phyloP scores from a whole-genome alignment of 2,329 filamentous ascomycete species.

The Monosporascus sp. region DNA sequence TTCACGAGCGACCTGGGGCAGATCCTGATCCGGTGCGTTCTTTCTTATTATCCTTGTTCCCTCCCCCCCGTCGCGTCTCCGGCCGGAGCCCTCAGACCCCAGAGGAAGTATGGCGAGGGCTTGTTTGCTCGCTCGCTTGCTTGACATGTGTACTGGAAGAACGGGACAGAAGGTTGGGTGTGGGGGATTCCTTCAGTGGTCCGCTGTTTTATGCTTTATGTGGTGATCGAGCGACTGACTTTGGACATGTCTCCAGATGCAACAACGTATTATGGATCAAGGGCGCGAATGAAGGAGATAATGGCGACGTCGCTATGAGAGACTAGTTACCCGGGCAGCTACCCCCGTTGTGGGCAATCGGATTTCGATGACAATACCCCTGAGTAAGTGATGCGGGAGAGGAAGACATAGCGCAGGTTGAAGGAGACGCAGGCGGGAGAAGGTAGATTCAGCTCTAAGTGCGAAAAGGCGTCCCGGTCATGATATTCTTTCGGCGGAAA shows the following conservation, averaged over 20 bases:
- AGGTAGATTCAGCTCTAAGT: background rate
- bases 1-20: conserved; percentile 79
- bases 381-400: background rate
- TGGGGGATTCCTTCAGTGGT: background rate
- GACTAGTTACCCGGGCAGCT: conserved; percentile 27
- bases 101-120: background rate
- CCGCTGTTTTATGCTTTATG: background rate
- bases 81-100: too few species aligned
- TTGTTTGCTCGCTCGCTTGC: too few species aligned
- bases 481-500: background rate
- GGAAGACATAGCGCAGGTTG: background rate
- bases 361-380: background rate
- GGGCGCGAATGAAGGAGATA: conserved; percentile 45
- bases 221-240: background rate
- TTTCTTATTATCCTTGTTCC: background rate
- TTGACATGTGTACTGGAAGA: too few species aligned
- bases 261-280: conserved; percentile 97
- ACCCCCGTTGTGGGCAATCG: background rate
- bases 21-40: conserved; percentile 76
- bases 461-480: background rate
- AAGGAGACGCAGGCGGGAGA: background rate
- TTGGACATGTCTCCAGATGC: conserved; percentile 37
- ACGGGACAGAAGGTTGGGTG: background rate
- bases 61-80: too few species aligned
- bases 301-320: conserved; percentile 54